A percentile compares a stretch with the other conserved stretches of the same genome.
These are phyloP conservation scores for Flaveria trinervia DNA, from an alignment of 129 eudicot species.

Conservation along the genomic window DNA sequence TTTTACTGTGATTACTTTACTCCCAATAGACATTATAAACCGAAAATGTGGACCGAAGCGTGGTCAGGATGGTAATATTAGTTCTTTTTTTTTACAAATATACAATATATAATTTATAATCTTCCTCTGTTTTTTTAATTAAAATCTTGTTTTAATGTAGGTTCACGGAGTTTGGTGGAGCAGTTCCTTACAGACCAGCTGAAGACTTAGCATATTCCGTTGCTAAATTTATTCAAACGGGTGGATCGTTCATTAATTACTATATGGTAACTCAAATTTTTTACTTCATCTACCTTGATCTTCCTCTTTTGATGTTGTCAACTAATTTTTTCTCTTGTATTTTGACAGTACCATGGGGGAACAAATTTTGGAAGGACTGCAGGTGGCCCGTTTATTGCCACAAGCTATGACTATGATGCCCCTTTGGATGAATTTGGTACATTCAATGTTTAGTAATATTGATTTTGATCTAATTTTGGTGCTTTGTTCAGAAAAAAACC, in stretches of 20 bases:
- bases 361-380: slow-evolving; percentile 97
- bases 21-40: slow-evolving; percentile 80
- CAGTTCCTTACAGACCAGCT: slow-evolving; percentile 95
- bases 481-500: not conserved
- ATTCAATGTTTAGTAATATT: slow-evolving; percentile 3
- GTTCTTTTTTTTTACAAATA: not conserved
- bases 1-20: slow-evolving; percentile 97
- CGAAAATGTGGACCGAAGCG: slow-evolving; percentile 99
- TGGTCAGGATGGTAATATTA: slow-evolving; percentile 95
- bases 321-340: not conserved
- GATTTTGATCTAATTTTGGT: not conserved
- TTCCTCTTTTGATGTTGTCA: not conserved
- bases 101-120: not conserved
- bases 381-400: slow-evolving; percentile 98
- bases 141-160: slow-evolving; percentile 31
- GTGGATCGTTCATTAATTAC: slow-evolving; percentile 88
- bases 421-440: slow-evolving; percentile 98
- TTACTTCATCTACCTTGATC: not conserved
- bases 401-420: slow-evolving; percentile 98
- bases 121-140: not conserved
- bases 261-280: slow-evolving; percentile 66
- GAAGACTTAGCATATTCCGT: slow-evolving; percentile 94
- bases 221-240: slow-evolving; percentile 88
- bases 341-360: slow-evolving; percentile 87
- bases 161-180: slow-evolving; percentile 94